These are phyloP conservation scores for Tulasnella sp. DNA, from an alignment of 768 basidiomycete species.

Conservation along the genomic window DNA sequence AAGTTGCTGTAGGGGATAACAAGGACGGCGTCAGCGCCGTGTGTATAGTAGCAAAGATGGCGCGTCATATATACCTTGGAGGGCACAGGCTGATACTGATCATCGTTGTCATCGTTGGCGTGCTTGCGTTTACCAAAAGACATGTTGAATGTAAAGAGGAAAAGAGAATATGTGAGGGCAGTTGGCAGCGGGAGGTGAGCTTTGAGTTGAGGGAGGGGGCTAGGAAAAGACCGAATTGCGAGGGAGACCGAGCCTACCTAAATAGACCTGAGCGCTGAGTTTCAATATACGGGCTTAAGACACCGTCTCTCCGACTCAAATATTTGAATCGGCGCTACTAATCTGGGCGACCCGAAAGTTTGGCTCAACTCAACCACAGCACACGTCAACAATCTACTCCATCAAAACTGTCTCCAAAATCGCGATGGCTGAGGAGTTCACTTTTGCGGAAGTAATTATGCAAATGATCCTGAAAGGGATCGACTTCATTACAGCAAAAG, in stretches of 20 bases:
- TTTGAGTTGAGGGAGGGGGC: slow-evolving; percentile 14
- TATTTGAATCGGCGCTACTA: background rate
- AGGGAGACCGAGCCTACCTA: slow-evolving; percentile 1
- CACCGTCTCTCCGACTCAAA: background rate
- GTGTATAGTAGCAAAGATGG: slow-evolving; percentile 9
- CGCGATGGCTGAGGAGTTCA: no score
- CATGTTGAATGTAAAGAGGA: slow-evolving; percentile 3
- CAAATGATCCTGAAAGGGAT: no score
- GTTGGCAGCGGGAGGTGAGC: slow-evolving; percentile 3
- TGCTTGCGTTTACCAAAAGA: slow-evolving; percentile 60
- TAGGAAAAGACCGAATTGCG: slow-evolving; percentile 10
- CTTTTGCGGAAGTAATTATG: no score
- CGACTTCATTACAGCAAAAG: no score
- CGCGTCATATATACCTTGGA: slow-evolving; percentile 20
- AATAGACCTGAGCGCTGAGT: no score
- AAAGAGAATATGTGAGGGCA: background rate
- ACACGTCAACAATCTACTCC: background rate
- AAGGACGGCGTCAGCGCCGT: slow-evolving; percentile 19
- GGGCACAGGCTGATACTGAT: slow-evolving; percentile 24
- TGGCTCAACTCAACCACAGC: background rate
- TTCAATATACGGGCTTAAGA: background rate
- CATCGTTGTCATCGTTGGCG: slow-evolving; percentile 42
- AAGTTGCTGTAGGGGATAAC: slow-evolving; percentile 47
- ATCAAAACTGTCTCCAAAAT: background rate
- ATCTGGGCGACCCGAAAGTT: background rate